These are phyloP conservation scores for Geranium rotundifolium DNA, from an alignment of 345 rosid genomes.

Conservation along the genomic window DNA sequence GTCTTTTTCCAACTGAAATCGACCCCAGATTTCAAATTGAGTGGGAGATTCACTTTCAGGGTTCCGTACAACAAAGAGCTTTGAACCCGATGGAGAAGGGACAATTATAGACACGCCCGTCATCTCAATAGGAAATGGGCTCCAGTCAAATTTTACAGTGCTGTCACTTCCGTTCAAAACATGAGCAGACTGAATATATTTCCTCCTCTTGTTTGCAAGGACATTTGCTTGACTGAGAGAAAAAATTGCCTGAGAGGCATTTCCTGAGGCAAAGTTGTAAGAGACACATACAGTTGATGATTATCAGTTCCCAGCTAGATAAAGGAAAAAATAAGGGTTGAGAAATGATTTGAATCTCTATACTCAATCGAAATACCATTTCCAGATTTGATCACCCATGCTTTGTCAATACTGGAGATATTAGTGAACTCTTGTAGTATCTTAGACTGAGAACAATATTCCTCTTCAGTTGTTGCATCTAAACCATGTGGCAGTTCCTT, in stretches of 20 bases:
- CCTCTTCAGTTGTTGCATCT: conserved; percentile 49
- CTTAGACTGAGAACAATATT: conserved; percentile 56
- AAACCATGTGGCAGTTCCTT: conserved; percentile 35
- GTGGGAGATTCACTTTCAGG: conserved; percentile 73
- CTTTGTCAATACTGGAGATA: conserved; percentile 60
- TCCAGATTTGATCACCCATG: conserved; percentile 57
- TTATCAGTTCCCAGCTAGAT: neutral
- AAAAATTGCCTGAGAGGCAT: conserved; percentile 59
- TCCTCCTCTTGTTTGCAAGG: conserved; percentile 63
- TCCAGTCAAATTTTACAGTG: conserved; percentile 50
- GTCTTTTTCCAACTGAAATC: conserved; percentile 69
- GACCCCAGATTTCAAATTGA: conserved; percentile 75
- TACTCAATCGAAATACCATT: conserved; percentile 25
- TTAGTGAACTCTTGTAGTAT: conserved; percentile 53
- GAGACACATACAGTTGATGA: neutral
- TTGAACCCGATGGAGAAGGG: conserved; percentile 82
- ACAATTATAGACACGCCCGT: conserved; percentile 46
- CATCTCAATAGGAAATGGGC: conserved; percentile 82
- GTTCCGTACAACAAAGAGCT: conserved; percentile 67
- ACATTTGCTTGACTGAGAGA: conserved; percentile 70
- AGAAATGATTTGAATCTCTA: neutral
- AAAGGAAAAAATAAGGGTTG: neutral
- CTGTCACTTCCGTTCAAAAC: conserved; percentile 31
- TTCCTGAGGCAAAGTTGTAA: conserved; percentile 21
- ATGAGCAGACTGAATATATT: conserved; percentile 42